Evolutionary conservation across 345 rosid genomes (phyloP).

Genomic region (Pugionium dolabratum): DNA sequence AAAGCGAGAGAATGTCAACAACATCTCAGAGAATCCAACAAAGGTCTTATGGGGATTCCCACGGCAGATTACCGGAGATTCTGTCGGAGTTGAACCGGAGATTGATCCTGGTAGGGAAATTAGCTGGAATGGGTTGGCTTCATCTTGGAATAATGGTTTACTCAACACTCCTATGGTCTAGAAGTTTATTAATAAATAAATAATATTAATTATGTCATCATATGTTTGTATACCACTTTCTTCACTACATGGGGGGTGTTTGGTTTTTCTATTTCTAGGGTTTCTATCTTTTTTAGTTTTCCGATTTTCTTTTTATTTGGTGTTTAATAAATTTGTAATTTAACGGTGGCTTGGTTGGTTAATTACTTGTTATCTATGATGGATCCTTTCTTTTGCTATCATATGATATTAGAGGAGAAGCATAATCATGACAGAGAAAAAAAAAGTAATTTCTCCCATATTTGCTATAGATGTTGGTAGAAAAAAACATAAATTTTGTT

Average conservation of each 20-base stretch:
- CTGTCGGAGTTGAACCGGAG: conserved; percentile 41
- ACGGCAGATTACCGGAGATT: conserved; percentile 69
- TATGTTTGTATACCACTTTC: conserved; percentile 35
- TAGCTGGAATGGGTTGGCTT: conserved; percentile 53
- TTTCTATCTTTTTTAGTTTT: conserved; percentile 31
- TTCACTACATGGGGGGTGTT: conserved; percentile 33
- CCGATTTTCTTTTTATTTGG: conserved; percentile 30
- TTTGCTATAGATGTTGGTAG: too few species aligned
- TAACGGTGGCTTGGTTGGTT: conserved; percentile 36
- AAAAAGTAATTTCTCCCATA: too few species aligned
- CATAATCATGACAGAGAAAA: too few species aligned
- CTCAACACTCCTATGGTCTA: conserved; percentile 58
- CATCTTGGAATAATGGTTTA: conserved; percentile 57
- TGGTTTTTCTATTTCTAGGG: conserved; percentile 32
- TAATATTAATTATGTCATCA: conserved; percentile 23
- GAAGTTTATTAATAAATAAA: conserved; percentile 1
- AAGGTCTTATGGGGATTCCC: conserved; percentile 66
- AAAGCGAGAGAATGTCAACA: conserved; percentile 59
- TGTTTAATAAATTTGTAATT: conserved; percentile 42
- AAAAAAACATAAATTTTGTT: too few species aligned
- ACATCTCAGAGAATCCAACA: conserved; percentile 38
- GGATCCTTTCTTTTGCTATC: neutral
- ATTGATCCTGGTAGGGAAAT: conserved; percentile 48
- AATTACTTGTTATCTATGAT: conserved; percentile 8
- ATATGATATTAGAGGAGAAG: too few species aligned